A percentile compares a stretch with the other conserved stretches of the same genome.
Conservation (phyloP, 2,329 filamentous ascomycete genomes). For the Thermothelomyces thermophilus region DNA sequence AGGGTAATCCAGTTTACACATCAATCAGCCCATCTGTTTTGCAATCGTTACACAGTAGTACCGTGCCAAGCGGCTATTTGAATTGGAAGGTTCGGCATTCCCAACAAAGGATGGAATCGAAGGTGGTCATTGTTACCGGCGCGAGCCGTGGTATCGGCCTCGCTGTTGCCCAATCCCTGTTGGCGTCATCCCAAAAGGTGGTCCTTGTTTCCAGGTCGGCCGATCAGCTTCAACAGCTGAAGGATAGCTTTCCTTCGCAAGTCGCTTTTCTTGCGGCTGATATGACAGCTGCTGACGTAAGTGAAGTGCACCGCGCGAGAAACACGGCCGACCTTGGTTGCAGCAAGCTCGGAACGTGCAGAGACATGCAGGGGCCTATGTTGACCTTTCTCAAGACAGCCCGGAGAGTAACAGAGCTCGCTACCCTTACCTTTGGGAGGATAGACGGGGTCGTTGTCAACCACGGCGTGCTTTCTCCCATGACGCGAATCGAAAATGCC, state of each 20-base stretch:
- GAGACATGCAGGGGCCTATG: neutral
- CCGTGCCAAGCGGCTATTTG: conserved; percentile 3
- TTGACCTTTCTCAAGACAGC: conserved; percentile 40
- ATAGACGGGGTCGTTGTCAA: conserved; percentile 84
- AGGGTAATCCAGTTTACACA: neutral
- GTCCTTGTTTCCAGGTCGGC: conserved; percentile 52
- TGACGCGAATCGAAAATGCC: conserved; percentile 61
- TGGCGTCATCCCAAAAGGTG: conserved; percentile 50
- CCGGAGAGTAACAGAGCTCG: conserved; percentile 56
- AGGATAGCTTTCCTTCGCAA: conserved; percentile 44
- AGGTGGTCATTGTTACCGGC: conserved; percentile 64
- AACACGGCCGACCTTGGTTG: neutral
- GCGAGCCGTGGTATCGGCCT: conserved; percentile 58
- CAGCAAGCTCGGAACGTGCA: neutral
- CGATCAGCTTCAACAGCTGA: conserved; percentile 43
- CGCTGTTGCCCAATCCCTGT: conserved; percentile 46
- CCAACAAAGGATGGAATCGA: conserved; percentile 35
- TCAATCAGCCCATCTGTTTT: neutral
- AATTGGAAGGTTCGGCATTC: neutral
- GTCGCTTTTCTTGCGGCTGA: conserved; percentile 53
- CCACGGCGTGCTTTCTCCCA: conserved; percentile 74
- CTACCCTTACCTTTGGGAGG: conserved; percentile 59
- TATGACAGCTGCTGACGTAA: conserved; percentile 45
- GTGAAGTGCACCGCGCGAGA: conserved; percentile 2
- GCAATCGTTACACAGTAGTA: neutral